Conservation (phyloP, 306 rosid species). For the Prunus davidiana region DNA sequence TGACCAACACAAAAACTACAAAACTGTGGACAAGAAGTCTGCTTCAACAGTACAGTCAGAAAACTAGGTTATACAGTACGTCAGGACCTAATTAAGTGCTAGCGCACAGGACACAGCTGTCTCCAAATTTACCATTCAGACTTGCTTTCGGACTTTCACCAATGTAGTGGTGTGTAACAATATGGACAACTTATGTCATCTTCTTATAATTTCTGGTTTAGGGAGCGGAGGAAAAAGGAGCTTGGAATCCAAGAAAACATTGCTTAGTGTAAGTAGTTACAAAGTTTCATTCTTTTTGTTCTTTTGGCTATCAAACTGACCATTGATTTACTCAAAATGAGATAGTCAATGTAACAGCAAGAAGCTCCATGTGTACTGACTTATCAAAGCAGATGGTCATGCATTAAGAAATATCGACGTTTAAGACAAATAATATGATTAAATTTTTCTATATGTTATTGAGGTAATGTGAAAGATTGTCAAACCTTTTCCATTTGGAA, state of each 20-base stretch:
- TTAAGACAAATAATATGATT: neutral
- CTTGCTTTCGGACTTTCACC: neutral
- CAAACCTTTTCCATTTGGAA: conserved; percentile 59
- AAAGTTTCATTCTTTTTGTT: neutral
- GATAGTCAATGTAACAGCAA: neutral
- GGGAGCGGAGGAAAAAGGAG: neutral
- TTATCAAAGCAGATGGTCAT: neutral
- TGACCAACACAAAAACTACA: neutral
- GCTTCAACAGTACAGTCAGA: neutral
- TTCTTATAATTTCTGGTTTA: neutral
- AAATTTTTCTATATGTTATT: neutral
- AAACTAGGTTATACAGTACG: neutral
- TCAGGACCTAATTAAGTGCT: neutral
- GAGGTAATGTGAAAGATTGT: conserved; percentile 6
- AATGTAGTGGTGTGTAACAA: neutral
- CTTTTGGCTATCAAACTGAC: neutral
- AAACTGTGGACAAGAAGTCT: too few relatives aligned
- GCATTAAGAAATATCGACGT: neutral
- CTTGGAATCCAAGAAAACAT: neutral
- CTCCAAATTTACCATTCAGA: neutral
- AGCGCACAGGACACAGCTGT: neutral
- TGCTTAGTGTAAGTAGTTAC: neutral
- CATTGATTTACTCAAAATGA: neutral
- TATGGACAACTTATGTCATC: neutral
- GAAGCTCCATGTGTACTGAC: neutral